Evolutionary conservation across 352 stramenopile genomes (phyloP).

Genomic region (Globisporangium recalcitrans): DNA sequence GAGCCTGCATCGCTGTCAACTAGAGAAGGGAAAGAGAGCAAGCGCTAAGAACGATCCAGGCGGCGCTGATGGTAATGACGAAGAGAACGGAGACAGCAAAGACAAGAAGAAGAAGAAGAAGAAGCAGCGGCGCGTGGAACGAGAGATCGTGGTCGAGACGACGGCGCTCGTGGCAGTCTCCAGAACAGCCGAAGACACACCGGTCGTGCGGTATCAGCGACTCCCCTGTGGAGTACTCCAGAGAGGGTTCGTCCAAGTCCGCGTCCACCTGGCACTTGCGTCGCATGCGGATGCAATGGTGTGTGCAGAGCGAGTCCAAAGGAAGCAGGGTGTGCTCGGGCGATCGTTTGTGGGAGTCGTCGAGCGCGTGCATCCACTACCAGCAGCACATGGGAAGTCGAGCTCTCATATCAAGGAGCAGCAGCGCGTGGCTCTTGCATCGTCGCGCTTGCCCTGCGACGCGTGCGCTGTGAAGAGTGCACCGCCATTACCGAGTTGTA

Average conservation of each 20-base stretch:
- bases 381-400: not conserved
- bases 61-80: not conserved
- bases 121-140: not conserved
- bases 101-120: not conserved
- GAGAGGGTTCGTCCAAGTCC: constrained; percentile 29
- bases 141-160: constrained; percentile 17
- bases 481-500: not conserved
- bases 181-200: constrained; percentile 7
- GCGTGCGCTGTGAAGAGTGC: not conserved
- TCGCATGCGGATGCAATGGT: constrained; percentile 30
- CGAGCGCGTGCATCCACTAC: constrained; percentile 13
- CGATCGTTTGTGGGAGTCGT: constrained; percentile 36
- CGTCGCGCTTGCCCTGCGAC: constrained; percentile 16
- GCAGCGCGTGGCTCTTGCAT: constrained; percentile 20
- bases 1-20: constrained; percentile 12
- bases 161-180: constrained; percentile 31
- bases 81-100: not conserved
- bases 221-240: constrained; percentile 24
- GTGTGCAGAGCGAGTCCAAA: constrained; percentile 26
- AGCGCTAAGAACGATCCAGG: not conserved
- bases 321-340: constrained; percentile 40
- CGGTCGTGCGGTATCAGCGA: constrained; percentile 12
- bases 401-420: constrained; percentile 5
- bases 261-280: constrained; percentile 27
- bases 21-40: constrained; percentile 2